These are phyloP conservation scores for Lentinula guzmanii DNA, from an alignment of 768 basidiomycete genomes.

Conservation along the genomic window DNA sequence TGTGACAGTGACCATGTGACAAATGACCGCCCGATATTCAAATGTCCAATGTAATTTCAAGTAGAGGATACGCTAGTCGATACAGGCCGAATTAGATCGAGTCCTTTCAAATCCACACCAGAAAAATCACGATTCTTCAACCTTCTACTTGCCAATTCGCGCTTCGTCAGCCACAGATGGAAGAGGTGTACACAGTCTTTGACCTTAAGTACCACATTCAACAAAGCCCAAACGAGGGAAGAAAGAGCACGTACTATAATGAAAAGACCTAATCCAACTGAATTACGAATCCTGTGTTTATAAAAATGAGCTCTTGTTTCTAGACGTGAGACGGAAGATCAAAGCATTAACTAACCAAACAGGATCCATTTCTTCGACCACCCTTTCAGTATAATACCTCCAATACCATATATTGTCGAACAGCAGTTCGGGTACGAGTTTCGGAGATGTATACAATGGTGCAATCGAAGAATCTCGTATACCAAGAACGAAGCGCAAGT, in stretches of 20 bases:
- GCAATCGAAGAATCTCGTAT: not conserved
- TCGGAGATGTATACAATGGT: not conserved
- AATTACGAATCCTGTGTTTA: conserved; percentile 5
- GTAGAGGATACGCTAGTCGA: not conserved
- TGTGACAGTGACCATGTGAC: not conserved
- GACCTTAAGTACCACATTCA: not conserved
- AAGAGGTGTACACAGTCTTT: conserved; percentile 40
- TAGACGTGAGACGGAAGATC: not conserved
- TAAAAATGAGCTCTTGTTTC: not conserved
- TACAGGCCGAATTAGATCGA: conserved; percentile 32
- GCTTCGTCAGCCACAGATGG: conserved; percentile 42
- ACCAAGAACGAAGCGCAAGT: not conserved
- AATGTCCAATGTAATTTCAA: too few relatives aligned
- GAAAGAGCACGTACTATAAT: conserved; percentile 35
- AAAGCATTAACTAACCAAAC: not conserved
- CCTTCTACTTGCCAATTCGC: conserved; percentile 39
- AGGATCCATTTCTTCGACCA: not conserved
- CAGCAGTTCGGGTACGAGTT: conserved; percentile 1
- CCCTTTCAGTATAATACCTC: conserved; percentile 4
- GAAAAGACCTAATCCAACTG: conserved; percentile 4
- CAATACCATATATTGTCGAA: conserved; percentile 1
- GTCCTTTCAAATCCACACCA: conserved; percentile 35
- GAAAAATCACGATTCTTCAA: conserved; percentile 43
- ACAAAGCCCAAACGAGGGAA: conserved; percentile 5
- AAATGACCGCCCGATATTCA: too few relatives aligned